These are phyloP conservation scores for Lecanosticta acicola DNA, from an alignment of 2,329 filamentous ascomycete species.

Conservation along the genomic window DNA sequence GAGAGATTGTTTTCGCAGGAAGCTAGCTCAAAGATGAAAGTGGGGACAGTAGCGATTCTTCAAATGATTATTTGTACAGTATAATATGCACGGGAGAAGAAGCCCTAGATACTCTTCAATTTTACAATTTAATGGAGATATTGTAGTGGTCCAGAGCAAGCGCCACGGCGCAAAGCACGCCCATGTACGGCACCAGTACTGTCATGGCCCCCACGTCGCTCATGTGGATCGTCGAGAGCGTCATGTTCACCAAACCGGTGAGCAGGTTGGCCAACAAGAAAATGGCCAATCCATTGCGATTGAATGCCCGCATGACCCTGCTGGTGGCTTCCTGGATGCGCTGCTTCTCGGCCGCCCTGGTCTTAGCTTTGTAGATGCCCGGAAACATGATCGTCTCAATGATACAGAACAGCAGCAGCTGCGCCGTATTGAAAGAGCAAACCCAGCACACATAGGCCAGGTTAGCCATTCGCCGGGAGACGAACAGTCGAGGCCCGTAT, in stretches of 20 bases:
- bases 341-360: slow-evolving; percentile 54
- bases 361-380: slow-evolving; percentile 55
- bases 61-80: no score
- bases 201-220: slow-evolving; percentile 60
- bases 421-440: slow-evolving; percentile 80
- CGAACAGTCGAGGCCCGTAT: slow-evolving; percentile 66
- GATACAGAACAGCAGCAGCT: slow-evolving; percentile 70
- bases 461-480: slow-evolving; percentile 87
- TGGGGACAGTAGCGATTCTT: no score
- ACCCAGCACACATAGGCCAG: slow-evolving; percentile 92
- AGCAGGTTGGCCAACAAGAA: slow-evolving; percentile 86
- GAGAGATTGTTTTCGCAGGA: no score
- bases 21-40: no score
- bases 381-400: slow-evolving; percentile 78
- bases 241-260: slow-evolving; percentile 85
- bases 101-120: neutral
- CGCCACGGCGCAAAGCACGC: slow-evolving; percentile 60
- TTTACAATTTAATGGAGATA: slow-evolving; percentile 64
- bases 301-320: slow-evolving; percentile 73
- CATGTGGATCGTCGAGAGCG: slow-evolving; percentile 72
- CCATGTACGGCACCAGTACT: slow-evolving; percentile 69
- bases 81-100: no score
- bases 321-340: slow-evolving; percentile 68
- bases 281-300: slow-evolving; percentile 77
- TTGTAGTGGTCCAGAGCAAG: slow-evolving; percentile 59